Evolutionary conservation across 1,284 basidiomycete genomes (phyloP), one percentile per base, ranked within the genome.

Genomic region (Fomitopsis pinicola): DNA sequence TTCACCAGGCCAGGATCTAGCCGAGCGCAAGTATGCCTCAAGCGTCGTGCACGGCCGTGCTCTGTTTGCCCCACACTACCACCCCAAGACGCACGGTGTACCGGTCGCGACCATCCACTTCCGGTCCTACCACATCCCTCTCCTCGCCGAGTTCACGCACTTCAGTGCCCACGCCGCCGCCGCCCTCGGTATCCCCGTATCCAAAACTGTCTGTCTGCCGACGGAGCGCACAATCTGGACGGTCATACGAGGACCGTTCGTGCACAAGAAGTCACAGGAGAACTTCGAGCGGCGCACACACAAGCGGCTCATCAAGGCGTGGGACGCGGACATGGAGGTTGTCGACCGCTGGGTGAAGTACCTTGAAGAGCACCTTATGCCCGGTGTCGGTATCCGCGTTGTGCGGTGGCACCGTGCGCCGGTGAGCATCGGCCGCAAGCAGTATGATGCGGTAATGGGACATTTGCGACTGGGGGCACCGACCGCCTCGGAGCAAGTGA

Each of bases 181-280:
- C 22, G 85, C 91, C 0, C 83, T 99, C 38, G 88, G 87, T 15
- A 94, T 98, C 54, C 94, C 97, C 1, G 82, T 87, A 19, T 89
- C 91, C 7, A 82, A 83, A 14, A 82, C 89, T 2, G 84, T 83
- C 2, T 75, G 77, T 2, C 84, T 98, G 0, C 95, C 95, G 0
- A 93, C 86, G 1, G 83, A 89, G 66, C 88, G 90, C 28, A 82
- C 84, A 8, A 78, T 98, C 9, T 95, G 92, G 87, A 98, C 97
- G 0, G 95, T 98, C 14, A 83, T 86, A 10, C 86, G 89, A 48
- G 85, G 87, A 3, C 95, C 96, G 3, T 98, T 98, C 75, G 89
- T 88, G 8, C 91, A 97, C 76, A 99, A 99, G 75, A 98, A 97
- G 77, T 82, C 85, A 22, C 95, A 98, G 76, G 95, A 99, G 78